Evolutionary conservation across 163 green algal genomes (phyloP).

Genomic region (Chlamydomonas reinhardtii): DNA sequence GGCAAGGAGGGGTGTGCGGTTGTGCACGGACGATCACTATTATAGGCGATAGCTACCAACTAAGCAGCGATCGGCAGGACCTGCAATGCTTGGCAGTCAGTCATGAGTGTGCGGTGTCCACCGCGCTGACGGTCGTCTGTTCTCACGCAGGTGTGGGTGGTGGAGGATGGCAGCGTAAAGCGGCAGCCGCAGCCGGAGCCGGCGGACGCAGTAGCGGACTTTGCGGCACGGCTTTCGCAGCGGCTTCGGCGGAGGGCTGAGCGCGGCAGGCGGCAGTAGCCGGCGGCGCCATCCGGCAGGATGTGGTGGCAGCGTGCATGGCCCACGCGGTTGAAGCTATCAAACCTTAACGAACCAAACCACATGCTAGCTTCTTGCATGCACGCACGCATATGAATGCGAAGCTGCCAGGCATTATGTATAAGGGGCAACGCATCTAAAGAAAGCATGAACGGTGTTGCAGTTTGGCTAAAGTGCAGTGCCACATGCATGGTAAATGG

Average conservation of each 20-base stretch:
- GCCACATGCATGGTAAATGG: too few species aligned
- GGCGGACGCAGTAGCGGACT: background rate
- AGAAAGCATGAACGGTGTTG: too few species aligned
- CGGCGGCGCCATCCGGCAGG: background rate
- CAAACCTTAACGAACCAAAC: too few species aligned
- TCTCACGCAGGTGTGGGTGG: constrained; percentile 30
- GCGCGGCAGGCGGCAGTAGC: background rate
- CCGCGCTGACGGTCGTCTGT: too few species aligned
- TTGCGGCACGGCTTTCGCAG: constrained; percentile 1
- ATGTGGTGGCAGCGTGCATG: background rate
- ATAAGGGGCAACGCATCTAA: too few species aligned
- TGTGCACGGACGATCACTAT: background rate
- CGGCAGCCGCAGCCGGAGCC: constrained; percentile 24
- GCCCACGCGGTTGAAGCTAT: background rate
- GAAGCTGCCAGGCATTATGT: too few species aligned
- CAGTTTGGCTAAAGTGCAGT: too few species aligned
- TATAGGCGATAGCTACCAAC: background rate
- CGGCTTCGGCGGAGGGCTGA: background rate
- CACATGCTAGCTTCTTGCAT: too few species aligned
- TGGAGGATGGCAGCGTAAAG: constrained; percentile 26
- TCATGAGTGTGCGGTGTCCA: background rate
- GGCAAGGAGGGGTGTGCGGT: background rate
- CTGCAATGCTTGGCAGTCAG: too few species aligned
- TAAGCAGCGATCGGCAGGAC: background rate
- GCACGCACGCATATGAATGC: background rate